phyloP scores from a whole-genome alignment of 768 basidiomycete species.

The Pleurotus platypus region DNA sequence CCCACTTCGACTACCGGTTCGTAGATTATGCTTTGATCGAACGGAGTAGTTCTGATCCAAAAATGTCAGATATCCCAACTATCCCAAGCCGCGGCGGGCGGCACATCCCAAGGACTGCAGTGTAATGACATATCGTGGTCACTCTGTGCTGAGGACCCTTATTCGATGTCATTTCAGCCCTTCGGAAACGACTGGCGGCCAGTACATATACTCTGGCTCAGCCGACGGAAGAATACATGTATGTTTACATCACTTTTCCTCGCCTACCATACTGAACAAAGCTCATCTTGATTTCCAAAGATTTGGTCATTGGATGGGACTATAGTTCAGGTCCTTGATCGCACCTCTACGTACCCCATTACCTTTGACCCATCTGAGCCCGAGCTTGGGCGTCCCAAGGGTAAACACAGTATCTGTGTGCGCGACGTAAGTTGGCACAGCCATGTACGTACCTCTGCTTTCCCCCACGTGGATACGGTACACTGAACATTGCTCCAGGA shows the following conservation, averaged over 20 bases:
- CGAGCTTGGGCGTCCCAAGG: slow-evolving; percentile 34
- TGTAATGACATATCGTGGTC: slow-evolving; percentile 94
- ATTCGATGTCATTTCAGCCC: slow-evolving; percentile 98
- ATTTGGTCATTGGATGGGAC: slow-evolving; percentile 95
- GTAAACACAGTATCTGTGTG: slow-evolving; percentile 53
- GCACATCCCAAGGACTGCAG: slow-evolving; percentile 89
- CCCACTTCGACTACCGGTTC: slow-evolving; percentile 81
- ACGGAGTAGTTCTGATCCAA: not conserved
- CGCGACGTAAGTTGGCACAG: slow-evolving; percentile 97
- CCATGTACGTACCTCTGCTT: slow-evolving; percentile 40
- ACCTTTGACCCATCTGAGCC: slow-evolving; percentile 66
- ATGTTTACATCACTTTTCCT: slow-evolving; percentile 17
- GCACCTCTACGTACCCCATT: slow-evolving; percentile 68
- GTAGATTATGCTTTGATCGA: slow-evolving; percentile 13
- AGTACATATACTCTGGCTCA: slow-evolving; percentile 94
- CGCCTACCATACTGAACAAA: not conserved
- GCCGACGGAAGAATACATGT: slow-evolving; percentile 85
- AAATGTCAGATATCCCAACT: slow-evolving; percentile 51
- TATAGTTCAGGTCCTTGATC: slow-evolving; percentile 80
- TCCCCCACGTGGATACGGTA: no score
- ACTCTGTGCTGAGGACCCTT: slow-evolving; percentile 84
- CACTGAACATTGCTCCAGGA: slow-evolving; percentile 39
- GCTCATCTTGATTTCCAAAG: slow-evolving; percentile 32
- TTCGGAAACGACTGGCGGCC: slow-evolving; percentile 82
- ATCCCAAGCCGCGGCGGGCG: slow-evolving; percentile 54